Evolutionary conservation across 2,329 filamentous ascomycete genomes (phyloP).

Genomic region (Mariannaea sp.): DNA sequence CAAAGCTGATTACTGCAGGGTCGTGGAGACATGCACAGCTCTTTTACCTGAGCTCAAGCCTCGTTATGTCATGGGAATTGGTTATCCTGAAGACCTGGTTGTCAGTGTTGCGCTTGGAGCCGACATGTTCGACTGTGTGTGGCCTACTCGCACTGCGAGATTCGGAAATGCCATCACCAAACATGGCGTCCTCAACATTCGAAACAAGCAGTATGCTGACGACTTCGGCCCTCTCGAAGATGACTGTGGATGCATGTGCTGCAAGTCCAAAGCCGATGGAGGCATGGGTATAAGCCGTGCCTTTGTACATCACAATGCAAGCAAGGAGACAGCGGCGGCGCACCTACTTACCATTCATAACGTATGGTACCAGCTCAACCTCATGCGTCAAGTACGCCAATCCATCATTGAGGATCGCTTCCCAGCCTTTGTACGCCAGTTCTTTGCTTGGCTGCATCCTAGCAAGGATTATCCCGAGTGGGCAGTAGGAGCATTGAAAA

Average conservation of each 20-base stretch:
- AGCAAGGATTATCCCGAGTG: constrained; percentile 74
- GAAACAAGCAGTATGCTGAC: constrained; percentile 72
- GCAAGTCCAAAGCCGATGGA: constrained; percentile 67
- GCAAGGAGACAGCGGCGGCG: constrained; percentile 94
- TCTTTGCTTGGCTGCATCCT: constrained; percentile 75
- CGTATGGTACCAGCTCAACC: constrained; percentile 84
- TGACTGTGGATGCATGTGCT: constrained; percentile 81
- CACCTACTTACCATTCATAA: constrained; percentile 90
- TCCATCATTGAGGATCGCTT: constrained; percentile 83
- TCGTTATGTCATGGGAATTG: constrained; percentile 99
- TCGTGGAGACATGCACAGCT: constrained; percentile 83
- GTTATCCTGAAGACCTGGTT: constrained; percentile 93
- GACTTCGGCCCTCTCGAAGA: constrained; percentile 87
- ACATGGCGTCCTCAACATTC: constrained; percentile 80
- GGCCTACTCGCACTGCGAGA: constrained; percentile 93
- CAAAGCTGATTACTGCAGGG: constrained; percentile 88
- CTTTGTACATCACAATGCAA: constrained; percentile 87
- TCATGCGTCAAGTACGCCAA: constrained; percentile 77
- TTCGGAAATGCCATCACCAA: constrained; percentile 94
- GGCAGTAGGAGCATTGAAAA: constrained; percentile 78
- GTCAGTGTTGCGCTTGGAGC: constrained; percentile 93
- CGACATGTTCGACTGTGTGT: constrained; percentile 99
- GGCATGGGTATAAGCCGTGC: constrained; percentile 83
- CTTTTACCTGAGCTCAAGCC: constrained; percentile 89
- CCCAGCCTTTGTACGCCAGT: constrained; percentile 75